These are phyloP conservation scores for Cercospora berteroae DNA, from an alignment of 2,329 filamentous ascomycete genomes.

Conservation along the genomic window DNA sequence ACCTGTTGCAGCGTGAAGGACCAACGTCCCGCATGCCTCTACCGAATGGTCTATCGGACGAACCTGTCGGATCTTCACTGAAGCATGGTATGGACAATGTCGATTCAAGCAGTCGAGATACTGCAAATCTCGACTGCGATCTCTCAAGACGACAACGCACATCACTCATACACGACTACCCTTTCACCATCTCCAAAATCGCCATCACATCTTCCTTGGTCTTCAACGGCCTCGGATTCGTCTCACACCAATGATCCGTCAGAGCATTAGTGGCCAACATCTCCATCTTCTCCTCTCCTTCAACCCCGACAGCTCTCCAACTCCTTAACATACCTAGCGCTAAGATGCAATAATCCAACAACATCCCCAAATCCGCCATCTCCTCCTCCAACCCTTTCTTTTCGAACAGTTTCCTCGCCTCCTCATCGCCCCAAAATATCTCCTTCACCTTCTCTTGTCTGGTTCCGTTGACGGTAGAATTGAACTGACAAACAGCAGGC, in stretches of 20 bases:
- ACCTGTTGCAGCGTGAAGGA: not conserved
- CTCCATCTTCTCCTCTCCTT: slow-evolving; percentile 49
- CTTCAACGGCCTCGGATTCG: slow-evolving; percentile 52
- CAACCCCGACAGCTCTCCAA: slow-evolving; percentile 53
- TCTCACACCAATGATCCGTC: slow-evolving; percentile 51
- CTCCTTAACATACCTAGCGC: slow-evolving; percentile 56
- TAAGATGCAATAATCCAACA: slow-evolving; percentile 52
- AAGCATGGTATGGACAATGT: too few relatives aligned
- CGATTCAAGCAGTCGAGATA: too few relatives aligned
- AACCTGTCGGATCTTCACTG: too few relatives aligned
- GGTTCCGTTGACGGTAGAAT: slow-evolving; percentile 43
- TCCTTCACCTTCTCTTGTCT: slow-evolving; percentile 44
- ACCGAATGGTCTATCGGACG: too few relatives aligned
- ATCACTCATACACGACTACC: too few relatives aligned
- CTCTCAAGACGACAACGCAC: too few relatives aligned
- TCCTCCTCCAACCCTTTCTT: slow-evolving; percentile 29
- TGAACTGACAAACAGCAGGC: slow-evolving; percentile 58
- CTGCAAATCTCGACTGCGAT: too few relatives aligned
- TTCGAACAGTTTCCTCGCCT: slow-evolving; percentile 41
- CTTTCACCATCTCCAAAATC: slow-evolving; percentile 47
- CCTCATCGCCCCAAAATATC: slow-evolving; percentile 42
- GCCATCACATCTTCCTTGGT: slow-evolving; percentile 52
- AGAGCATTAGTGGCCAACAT: slow-evolving; percentile 51
- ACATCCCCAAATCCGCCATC: slow-evolving; percentile 49
- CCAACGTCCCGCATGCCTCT: too few relatives aligned